Conservation (phyloP, 1,139 yeast genomes). For the Arxiozyma telluris region DNA sequence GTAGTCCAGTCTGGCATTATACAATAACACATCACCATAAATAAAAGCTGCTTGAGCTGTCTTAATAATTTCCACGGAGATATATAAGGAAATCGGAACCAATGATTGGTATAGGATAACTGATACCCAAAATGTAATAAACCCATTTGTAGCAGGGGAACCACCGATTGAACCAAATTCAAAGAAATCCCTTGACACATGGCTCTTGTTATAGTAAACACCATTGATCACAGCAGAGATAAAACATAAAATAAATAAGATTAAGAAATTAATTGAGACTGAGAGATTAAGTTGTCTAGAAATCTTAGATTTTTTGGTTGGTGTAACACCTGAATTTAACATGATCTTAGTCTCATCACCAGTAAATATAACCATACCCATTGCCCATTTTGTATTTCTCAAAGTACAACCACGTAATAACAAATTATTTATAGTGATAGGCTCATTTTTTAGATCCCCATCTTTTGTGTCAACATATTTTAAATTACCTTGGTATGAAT, state of each 20-base stretch:
- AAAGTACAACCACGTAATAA: constrained; percentile 85
- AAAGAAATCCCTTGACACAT: constrained; percentile 56
- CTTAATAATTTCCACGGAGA: constrained; percentile 89
- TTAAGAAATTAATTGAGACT: constrained; percentile 66
- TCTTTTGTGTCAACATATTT: constrained; percentile 39
- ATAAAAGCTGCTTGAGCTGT: constrained; percentile 92
- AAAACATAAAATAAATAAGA: constrained; percentile 72
- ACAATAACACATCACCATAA: constrained; percentile 80
- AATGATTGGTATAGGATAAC: constrained; percentile 82
- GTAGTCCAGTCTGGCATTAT: constrained; percentile 73
- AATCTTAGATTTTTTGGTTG: constrained; percentile 77
- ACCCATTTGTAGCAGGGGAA: constrained; percentile 68
- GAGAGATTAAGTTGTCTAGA: constrained; percentile 76
- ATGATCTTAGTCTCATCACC: constrained; percentile 88
- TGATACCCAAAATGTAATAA: constrained; percentile 79
- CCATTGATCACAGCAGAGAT: constrained; percentile 81
- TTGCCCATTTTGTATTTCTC: constrained; percentile 88
- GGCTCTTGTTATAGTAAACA: constrained; percentile 45
- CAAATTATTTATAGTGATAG: constrained; percentile 71
- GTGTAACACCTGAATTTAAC: constrained; percentile 89
- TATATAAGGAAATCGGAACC: constrained; percentile 91
- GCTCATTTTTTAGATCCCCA: constrained; percentile 45
- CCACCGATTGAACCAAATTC: constrained; percentile 59
- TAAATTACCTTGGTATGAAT: constrained; percentile 65
- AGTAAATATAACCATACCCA: constrained; percentile 82